Percentiles rank a stretch among this genome's conserved stretches.
Conservation (phyloP, 805 yeast species). For the Wickerhamiella galacta region DNA sequence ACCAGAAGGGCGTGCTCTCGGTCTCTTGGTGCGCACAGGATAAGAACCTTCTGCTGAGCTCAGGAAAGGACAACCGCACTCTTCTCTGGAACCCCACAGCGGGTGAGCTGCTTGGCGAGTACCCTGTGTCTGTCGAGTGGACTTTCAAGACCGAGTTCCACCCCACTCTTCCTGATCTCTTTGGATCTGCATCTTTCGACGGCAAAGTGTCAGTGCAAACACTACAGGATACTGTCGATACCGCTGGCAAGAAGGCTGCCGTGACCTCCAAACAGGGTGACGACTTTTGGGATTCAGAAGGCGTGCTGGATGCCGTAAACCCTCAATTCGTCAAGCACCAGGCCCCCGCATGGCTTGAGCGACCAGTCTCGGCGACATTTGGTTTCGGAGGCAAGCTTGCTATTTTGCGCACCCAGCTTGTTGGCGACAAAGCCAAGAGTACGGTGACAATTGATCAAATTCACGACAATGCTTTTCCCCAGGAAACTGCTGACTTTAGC, state of each 20-base stretch:
- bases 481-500: conserved; percentile 18
- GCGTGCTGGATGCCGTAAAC: conserved; percentile 24
- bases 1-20: conserved; percentile 72
- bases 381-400: conserved; percentile 91
- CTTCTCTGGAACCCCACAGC: conserved; percentile 77
- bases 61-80: conserved; percentile 83
- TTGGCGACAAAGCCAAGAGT: conserved; percentile 28
- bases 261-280: conserved; percentile 28
- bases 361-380: conserved; percentile 60
- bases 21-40: conserved; percentile 89
- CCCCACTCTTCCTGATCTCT: conserved; percentile 71
- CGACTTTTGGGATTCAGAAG: conserved; percentile 63
- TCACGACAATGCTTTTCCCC: conserved; percentile 24
- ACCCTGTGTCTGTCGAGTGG: conserved; percentile 90
- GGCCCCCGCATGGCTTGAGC: conserved; percentile 79
- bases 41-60: conserved; percentile 59
- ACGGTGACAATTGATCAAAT: conserved; percentile 28
- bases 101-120: conserved; percentile 62
- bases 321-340: conserved; percentile 57
- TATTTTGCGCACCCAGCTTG: conserved; percentile 23
- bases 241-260: conserved; percentile 29
- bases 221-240: conserved; percentile 56
- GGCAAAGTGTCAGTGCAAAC: conserved; percentile 70
- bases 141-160: conserved; percentile 79
- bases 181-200: conserved; percentile 52